A percentile compares a stretch with the other conserved stretches of the same genome.
Conservation (phyloP, 1,284 basidiomycete species). For the Boletus hoseneyae region DNA sequence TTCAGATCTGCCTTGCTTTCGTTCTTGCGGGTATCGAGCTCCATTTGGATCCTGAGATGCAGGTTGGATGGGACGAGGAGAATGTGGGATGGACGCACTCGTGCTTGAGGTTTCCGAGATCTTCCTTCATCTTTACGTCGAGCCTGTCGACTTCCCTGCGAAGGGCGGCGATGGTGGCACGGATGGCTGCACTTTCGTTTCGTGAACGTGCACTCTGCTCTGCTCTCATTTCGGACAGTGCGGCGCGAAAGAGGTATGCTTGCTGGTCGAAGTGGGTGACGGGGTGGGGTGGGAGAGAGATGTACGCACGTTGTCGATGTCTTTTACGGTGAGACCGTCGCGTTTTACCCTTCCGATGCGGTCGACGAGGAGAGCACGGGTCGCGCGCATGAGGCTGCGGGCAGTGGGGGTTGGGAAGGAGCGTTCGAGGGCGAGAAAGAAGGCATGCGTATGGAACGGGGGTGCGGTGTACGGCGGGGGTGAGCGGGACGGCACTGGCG, state of each 20-base stretch:
- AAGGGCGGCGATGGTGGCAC: slow-evolving; percentile 71
- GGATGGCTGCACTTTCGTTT: slow-evolving; percentile 82
- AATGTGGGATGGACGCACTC: slow-evolving; percentile 57
- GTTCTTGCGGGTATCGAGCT: slow-evolving; percentile 91
- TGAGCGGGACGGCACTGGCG: slow-evolving; percentile 12
- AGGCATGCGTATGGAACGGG: slow-evolving; percentile 61
- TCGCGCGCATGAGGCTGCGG: slow-evolving; percentile 82
- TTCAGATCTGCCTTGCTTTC: slow-evolving; percentile 91
- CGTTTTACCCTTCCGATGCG: slow-evolving; percentile 72
- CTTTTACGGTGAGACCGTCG: slow-evolving; percentile 78
- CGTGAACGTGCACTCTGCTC: slow-evolving; percentile 83
- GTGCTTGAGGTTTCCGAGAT: slow-evolving; percentile 85
- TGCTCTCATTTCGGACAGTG: slow-evolving; percentile 86
- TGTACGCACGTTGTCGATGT: slow-evolving; percentile 82
- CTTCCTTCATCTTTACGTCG: slow-evolving; percentile 92
- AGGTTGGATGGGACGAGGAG: slow-evolving; percentile 1
- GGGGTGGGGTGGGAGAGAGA: neutral
- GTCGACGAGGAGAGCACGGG: slow-evolving; percentile 75
- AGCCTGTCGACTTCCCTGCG: slow-evolving; percentile 87
- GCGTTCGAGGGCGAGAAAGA: slow-evolving; percentile 64
- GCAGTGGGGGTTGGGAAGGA: slow-evolving; percentile 70
- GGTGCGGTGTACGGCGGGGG: slow-evolving; percentile 42
- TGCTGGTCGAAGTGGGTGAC: slow-evolving; percentile 50
- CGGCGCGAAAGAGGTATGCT: slow-evolving; percentile 95
- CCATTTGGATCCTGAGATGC: slow-evolving; percentile 81